A percentile compares a stretch with the other conserved stretches of the same genome.
phyloP scores from a whole-genome alignment of 106 monocot species.

The Vanilla planifolia region DNA sequence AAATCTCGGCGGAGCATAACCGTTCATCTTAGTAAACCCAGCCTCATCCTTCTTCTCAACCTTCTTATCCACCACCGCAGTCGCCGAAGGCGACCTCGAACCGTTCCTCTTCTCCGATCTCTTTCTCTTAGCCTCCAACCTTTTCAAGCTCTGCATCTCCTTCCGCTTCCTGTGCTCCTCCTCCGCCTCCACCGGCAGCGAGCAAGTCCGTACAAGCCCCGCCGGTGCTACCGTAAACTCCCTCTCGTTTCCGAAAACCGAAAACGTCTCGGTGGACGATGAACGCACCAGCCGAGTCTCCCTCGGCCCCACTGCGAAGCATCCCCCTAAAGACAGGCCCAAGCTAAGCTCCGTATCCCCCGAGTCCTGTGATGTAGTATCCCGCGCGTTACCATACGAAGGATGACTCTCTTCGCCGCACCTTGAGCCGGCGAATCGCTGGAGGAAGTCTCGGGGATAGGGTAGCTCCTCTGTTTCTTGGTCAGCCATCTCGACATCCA shows the following conservation, averaged over 20 bases:
- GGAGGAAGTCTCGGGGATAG: slow-evolving; percentile 31
- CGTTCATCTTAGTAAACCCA: not conserved
- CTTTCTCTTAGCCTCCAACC: slow-evolving; percentile 43
- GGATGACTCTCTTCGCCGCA: not conserved
- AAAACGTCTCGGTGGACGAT: slow-evolving; percentile 34
- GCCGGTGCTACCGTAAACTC: not conserved
- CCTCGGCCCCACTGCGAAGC: slow-evolving; percentile 39
- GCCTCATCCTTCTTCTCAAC: not conserved
- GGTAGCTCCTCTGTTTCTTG: slow-evolving; percentile 15
- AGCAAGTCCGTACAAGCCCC: slow-evolving; percentile 21
- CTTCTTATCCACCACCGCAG: not conserved
- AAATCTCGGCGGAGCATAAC: not conserved
- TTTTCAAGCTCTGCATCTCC: slow-evolving; percentile 40
- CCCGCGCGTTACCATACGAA: not conserved
- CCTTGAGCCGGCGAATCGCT: slow-evolving; percentile 9
- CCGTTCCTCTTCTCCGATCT: slow-evolving; percentile 27
- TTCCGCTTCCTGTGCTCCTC: slow-evolving; percentile 49
- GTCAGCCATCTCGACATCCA: slow-evolving; percentile 9
- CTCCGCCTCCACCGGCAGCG: slow-evolving; percentile 35
- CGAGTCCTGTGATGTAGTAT: not conserved
- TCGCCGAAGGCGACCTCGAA: not conserved
- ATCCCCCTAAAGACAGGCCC: slow-evolving; percentile 52
- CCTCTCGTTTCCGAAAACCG: slow-evolving; percentile 8
- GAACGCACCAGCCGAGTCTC: slow-evolving; percentile 31
- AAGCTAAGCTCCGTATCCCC: slow-evolving; percentile 52